Evolutionary conservation across 768 basidiomycete species (phyloP).

Genomic region (Rhodosporidiobolus odoratus): DNA sequence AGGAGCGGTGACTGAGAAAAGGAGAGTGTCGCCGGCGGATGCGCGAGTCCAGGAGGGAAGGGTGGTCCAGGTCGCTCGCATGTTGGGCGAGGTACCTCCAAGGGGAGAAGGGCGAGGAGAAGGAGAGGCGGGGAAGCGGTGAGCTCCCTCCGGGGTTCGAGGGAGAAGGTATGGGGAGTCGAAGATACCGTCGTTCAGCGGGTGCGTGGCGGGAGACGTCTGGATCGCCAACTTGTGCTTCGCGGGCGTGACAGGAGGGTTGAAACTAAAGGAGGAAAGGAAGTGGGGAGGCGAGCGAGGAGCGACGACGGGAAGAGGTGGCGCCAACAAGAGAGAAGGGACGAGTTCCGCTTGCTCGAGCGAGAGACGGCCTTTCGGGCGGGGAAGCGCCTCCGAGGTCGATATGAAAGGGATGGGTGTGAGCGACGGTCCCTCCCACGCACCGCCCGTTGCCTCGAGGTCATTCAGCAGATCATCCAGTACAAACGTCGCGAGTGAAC

Average conservation of each 20-base stretch:
- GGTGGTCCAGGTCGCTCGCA: neutral
- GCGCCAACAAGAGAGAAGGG: neutral
- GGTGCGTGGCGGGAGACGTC: neutral
- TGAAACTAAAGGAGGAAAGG: slow-evolving; percentile 1
- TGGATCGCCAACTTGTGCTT: neutral
- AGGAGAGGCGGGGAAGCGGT: slow-evolving; percentile 8
- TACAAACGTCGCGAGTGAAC: neutral
- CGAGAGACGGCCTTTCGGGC: slow-evolving; percentile 17
- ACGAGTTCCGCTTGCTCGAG: slow-evolving; percentile 17
- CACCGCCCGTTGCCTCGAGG: neutral
- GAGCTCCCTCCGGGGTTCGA: neutral
- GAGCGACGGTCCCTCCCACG: neutral
- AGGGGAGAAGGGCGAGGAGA: neutral
- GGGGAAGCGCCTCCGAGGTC: neutral
- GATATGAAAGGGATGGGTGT: neutral
- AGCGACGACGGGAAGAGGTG: neutral
- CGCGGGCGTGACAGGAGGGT: neutral
- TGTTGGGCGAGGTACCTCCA: neutral
- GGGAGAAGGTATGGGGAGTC: neutral
- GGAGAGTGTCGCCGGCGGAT: slow-evolving; percentile 6
- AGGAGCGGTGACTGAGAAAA: too few species aligned
- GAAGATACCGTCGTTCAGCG: slow-evolving; percentile 3
- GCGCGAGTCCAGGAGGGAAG: slow-evolving; percentile 10
- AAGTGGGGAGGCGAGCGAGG: neutral
- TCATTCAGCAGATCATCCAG: slow-evolving; percentile 11